Conservation (phyloP, 106 monocot species). For the Phalaenopsis equestris region DNA sequence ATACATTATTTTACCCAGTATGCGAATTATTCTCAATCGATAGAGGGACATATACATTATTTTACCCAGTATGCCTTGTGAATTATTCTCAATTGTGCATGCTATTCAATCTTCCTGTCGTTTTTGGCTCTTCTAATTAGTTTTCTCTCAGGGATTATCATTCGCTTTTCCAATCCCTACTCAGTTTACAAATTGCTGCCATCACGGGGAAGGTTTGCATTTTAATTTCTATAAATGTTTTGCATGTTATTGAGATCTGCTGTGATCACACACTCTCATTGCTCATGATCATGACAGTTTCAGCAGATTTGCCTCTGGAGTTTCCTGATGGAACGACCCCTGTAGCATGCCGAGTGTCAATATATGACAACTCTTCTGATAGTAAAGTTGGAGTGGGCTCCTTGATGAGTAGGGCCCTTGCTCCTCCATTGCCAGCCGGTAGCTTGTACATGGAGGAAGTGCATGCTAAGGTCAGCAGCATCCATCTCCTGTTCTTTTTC, state of each 20-base stretch:
- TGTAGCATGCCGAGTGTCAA: conserved; percentile 77
- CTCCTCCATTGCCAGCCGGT: conserved; percentile 73
- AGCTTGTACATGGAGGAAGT: conserved; percentile 97
- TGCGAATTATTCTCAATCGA: conserved; percentile 17
- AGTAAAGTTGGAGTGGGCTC: conserved; percentile 88
- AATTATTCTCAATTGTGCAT: conserved; percentile 2
- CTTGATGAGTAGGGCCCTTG: conserved; percentile 68
- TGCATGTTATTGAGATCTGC: neutral
- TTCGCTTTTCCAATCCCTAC: conserved; percentile 93
- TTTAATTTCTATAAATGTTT: neutral
- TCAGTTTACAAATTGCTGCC: conserved; percentile 62
- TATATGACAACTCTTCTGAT: conserved; percentile 74
- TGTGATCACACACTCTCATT: neutral
- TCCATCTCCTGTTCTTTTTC: neutral
- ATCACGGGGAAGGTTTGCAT: conserved; percentile 62
- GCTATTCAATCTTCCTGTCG: neutral
- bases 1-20: conserved; percentile 92
- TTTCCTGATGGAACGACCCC: conserved; percentile 99
- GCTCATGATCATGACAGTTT: conserved; percentile 41
- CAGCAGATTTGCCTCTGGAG: conserved; percentile 81
- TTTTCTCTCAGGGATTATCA: conserved; percentile 62
- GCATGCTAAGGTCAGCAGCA: conserved; percentile 59
- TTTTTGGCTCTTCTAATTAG: neutral
- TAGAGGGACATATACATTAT: conserved; percentile 79
- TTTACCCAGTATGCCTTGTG: conserved; percentile 65